phyloP scores from a whole-genome alignment of 169 alveolate species.

The Eimeria mitis region DNA sequence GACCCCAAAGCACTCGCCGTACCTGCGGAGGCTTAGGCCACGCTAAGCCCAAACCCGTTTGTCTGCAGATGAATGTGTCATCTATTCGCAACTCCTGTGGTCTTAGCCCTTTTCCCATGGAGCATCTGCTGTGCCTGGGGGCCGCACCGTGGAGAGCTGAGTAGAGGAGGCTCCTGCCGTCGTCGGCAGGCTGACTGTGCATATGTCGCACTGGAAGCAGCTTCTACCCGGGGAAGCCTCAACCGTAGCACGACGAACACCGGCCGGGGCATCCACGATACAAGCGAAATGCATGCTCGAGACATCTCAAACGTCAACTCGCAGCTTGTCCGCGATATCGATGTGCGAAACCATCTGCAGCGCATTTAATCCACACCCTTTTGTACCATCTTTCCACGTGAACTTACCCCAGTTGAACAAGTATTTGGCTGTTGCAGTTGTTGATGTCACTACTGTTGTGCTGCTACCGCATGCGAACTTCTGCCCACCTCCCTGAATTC shows the following conservation, averaged over 20 bases:
- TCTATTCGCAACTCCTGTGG: background rate
- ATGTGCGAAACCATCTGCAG: constrained; percentile 88
- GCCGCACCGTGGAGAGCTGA: background rate
- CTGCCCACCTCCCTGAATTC: constrained; percentile 95
- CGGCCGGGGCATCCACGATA: too few species aligned
- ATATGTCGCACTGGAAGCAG: background rate
- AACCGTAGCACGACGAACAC: background rate
- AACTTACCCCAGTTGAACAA: background rate
- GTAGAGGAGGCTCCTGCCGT: background rate
- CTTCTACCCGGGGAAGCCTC: background rate
- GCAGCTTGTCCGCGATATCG: constrained; percentile 87
- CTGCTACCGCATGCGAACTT: background rate
- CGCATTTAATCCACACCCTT: background rate
- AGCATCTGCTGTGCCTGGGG: background rate
- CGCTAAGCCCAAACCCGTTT: background rate
- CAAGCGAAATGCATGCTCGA: background rate
- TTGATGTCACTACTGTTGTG: background rate
- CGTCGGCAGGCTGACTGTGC: background rate
- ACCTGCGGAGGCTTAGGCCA: constrained; percentile 31
- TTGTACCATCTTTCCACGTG: background rate
- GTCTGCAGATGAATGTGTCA: background rate
- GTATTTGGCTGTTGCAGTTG: background rate
- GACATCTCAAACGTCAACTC: constrained; percentile 83
- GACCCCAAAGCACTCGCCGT: constrained; percentile 60
- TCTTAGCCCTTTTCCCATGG: background rate